Base-by-base conservation (phyloP, 164 flowering plant genomes). In the Magnolia sinica region DNA sequence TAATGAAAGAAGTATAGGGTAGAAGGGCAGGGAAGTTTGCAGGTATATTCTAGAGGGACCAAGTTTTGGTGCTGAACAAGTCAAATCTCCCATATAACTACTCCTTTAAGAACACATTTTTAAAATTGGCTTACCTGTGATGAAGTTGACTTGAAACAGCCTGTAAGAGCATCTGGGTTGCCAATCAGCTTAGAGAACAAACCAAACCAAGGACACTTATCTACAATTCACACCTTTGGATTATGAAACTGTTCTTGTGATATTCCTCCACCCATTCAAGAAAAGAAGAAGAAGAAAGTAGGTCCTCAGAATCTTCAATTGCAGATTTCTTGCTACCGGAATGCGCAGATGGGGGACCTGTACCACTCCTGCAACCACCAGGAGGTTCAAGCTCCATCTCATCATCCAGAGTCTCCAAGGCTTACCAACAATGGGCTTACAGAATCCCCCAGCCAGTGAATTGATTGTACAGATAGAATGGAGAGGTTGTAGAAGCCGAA, bases 381-480 rank as follows among this genome's bases (percentile, higher is more conserved):
- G 67, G 51, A 79, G 76, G 31, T 72, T 70, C n/a, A 77, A 82
- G 71, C 80, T 82, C 22, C 71, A 72, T 64, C 74, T 81, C 51
- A 55, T 51, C 65, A 55, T 81, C 52, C 64, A 74, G 19, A 66
- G 73, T 63, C 73, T 81, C 70, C 20, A 78, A 75, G 76, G 72
- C 20, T 61, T 78, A 69, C 51, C 70, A 9, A 59, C 64, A 59
- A 3, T 22, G n/a, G 73, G 66, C 22, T 37, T 37, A 37, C 45
- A 37, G 45, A 50, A 73, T 13, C 27, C 37, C 19, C 58, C 72
- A 29, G 64, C 7, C 50, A 45, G 50, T 19, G 68, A 71, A 64
- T 24, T 82, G 13, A 72, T 27, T 23, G 79, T 76, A 14, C 80
- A 65, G 65, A 78, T 79, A 77, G 73, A 80, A 63, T 80, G 82